Percentiles rank a stretch among this genome's conserved stretches.
Conservation (phyloP, 2,329 filamentous ascomycete genomes). For the Basipetospora chlamydospora region DNA sequence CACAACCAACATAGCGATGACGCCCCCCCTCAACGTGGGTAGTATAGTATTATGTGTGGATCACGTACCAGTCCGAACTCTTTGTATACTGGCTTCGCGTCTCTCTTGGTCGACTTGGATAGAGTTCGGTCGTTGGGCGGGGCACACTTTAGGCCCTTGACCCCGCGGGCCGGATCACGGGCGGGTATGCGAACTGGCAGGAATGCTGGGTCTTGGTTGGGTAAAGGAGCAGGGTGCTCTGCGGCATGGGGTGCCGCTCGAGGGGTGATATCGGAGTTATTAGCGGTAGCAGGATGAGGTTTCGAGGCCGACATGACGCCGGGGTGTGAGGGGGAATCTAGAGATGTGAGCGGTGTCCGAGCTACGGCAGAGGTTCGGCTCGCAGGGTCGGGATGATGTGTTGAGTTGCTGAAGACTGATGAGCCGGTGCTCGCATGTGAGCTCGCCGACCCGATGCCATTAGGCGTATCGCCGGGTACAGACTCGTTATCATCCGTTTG, state of each 20-base stretch:
- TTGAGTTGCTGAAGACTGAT: slow-evolving; percentile 49
- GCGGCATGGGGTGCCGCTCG: background rate
- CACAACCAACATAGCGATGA: slow-evolving; percentile 38
- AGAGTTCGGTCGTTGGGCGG: slow-evolving; percentile 37
- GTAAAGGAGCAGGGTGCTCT: background rate
- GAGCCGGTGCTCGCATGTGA: slow-evolving; percentile 57
- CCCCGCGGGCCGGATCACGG: slow-evolving; percentile 38
- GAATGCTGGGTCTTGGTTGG: slow-evolving; percentile 16
- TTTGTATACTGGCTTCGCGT: slow-evolving; percentile 45
- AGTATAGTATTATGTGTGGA: slow-evolving; percentile 19
- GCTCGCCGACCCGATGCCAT: slow-evolving; percentile 57
- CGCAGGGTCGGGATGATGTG: slow-evolving; percentile 26
- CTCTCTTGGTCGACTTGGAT: slow-evolving; percentile 37
- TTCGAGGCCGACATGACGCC: slow-evolving; percentile 1
- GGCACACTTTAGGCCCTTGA: slow-evolving; percentile 47
- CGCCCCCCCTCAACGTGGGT: slow-evolving; percentile 31
- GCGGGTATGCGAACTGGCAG: slow-evolving; percentile 32
- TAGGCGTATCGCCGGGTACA: slow-evolving; percentile 49
- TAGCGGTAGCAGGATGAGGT: background rate
- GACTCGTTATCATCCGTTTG: slow-evolving; percentile 42
- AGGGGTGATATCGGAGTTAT: background rate
- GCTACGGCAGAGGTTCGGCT: slow-evolving; percentile 26
- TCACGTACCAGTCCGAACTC: slow-evolving; percentile 54
- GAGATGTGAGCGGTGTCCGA: slow-evolving; percentile 33
- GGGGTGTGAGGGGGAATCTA: slow-evolving; percentile 30